Evolutionary conservation across 208 protist species (phyloP).

Genomic region (Trichomonas vaginalis): DNA sequence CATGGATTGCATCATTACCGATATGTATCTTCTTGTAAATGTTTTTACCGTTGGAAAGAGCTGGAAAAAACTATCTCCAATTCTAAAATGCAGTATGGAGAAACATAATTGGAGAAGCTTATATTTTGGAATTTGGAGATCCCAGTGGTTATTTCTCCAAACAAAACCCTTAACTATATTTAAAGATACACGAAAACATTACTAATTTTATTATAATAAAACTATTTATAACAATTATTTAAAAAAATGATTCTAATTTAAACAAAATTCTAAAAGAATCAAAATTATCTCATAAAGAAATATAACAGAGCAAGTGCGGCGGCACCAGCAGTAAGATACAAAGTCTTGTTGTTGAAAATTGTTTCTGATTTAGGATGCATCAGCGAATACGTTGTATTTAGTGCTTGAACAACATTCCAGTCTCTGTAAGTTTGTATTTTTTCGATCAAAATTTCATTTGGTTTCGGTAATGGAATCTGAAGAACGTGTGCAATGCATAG

Average conservation of each 20-base stretch:
- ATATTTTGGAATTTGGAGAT: too few relatives aligned
- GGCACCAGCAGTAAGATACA: not conserved
- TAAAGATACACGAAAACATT: too few relatives aligned
- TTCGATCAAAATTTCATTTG: not conserved
- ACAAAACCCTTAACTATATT: too few relatives aligned
- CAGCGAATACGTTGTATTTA: not conserved
- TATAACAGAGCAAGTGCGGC: not conserved
- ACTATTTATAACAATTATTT: too few relatives aligned
- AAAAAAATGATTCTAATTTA: too few relatives aligned
- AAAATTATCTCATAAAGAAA: not conserved
- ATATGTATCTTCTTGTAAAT: not conserved
- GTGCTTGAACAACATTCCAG: not conserved
- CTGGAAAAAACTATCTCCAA: too few relatives aligned
- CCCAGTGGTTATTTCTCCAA: too few relatives aligned
- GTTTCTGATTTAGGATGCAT: not conserved
- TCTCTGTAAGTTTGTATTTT: not conserved
- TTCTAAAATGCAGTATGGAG: too few relatives aligned
- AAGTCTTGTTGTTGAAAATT: not conserved
- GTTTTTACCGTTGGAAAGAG: not conserved
- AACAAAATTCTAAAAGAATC: not conserved
- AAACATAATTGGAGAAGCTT: too few relatives aligned
- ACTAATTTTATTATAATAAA: too few relatives aligned
- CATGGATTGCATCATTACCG: not conserved
- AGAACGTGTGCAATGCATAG: not conserved
- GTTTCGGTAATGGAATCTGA: not conserved